These are phyloP conservation scores for Suzukiozyma palmioleophila DNA, from an alignment of 1,139 yeast species.

Conservation along the genomic window DNA sequence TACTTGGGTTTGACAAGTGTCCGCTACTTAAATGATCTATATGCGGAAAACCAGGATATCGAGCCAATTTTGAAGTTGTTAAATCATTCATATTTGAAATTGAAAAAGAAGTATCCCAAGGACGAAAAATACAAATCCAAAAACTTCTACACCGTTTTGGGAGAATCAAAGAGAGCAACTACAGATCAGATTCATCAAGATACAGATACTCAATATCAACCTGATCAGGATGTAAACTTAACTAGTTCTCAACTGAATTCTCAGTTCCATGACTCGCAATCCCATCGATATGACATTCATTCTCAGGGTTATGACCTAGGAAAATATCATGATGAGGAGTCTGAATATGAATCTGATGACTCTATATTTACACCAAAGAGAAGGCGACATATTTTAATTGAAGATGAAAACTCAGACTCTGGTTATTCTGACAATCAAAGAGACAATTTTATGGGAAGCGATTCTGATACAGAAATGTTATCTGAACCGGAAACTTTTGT, in stretches of 20 bases:
- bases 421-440: conserved; percentile 6
- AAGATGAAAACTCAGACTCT: conserved; percentile 4
- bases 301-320: too few relatives aligned
- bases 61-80: conserved; percentile 31
- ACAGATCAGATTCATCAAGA: conserved; percentile 8
- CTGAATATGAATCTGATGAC: conserved; percentile 10
- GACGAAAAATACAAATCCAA: conserved; percentile 39
- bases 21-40: conserved; percentile 35
- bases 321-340: conserved; percentile 4
- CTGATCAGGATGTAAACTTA: background rate
- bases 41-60: conserved; percentile 29
- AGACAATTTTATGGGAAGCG: conserved; percentile 6
- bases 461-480: conserved; percentile 4
- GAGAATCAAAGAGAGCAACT: conserved; percentile 16
- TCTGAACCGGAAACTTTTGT: conserved; percentile 13
- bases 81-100: conserved; percentile 30
- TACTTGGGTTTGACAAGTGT: conserved; percentile 38
- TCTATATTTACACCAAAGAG: conserved; percentile 3
- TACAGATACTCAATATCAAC: background rate
- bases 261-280: background rate
- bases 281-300: background rate
- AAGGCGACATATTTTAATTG: background rate
- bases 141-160: conserved; percentile 36
- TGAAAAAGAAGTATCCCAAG: conserved; percentile 30
- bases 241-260: background rate